phyloP scores from a whole-genome alignment of 1,139 yeast species.

The Geotrichum armillariae region DNA sequence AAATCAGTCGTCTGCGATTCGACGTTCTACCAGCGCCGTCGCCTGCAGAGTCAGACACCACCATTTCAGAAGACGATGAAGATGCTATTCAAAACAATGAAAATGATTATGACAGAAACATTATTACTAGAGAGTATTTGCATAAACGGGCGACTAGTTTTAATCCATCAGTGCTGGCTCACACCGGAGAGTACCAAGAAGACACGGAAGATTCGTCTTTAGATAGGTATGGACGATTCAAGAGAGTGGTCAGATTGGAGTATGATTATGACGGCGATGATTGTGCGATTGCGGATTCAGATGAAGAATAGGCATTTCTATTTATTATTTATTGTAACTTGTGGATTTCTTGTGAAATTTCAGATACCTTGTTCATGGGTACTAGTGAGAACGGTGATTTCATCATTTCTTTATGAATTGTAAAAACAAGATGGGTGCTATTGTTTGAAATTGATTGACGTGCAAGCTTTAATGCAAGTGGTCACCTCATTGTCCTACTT shows the following conservation, averaged over 20 bases:
- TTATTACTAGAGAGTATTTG: not conserved
- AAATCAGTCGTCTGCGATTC: not conserved
- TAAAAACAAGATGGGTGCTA: too few relatives aligned
- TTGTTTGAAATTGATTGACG: too few relatives aligned
- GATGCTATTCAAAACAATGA: constrained; percentile 8
- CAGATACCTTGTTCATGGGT: too few relatives aligned
- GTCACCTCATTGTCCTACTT: too few relatives aligned
- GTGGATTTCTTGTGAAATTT: too few relatives aligned
- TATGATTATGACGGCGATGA: constrained; percentile 17
- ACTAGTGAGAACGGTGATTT: too few relatives aligned
- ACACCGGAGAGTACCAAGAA: not conserved
- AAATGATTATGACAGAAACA: too few relatives aligned
- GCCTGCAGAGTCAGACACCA: constrained; percentile 12
- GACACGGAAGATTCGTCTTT: constrained; percentile 13
- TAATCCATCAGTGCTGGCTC: constrained; percentile 6
- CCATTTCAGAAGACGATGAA: constrained; percentile 16
- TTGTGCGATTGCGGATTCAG: constrained; percentile 20
- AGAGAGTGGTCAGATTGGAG: constrained; percentile 12
- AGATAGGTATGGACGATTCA: constrained; percentile 20
- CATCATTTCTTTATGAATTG: too few relatives aligned
- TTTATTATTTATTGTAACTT: too few relatives aligned
- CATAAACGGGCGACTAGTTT: constrained; percentile 7
- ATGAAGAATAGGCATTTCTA: too few relatives aligned
- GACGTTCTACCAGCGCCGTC: constrained; percentile 5
- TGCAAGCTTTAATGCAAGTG: too few relatives aligned